Evolutionary conservation across 1,139 yeast species (phyloP), one percentile per base, ranked within the genome.

Genomic region (Yamadazyma spencermartinsiae): DNA sequence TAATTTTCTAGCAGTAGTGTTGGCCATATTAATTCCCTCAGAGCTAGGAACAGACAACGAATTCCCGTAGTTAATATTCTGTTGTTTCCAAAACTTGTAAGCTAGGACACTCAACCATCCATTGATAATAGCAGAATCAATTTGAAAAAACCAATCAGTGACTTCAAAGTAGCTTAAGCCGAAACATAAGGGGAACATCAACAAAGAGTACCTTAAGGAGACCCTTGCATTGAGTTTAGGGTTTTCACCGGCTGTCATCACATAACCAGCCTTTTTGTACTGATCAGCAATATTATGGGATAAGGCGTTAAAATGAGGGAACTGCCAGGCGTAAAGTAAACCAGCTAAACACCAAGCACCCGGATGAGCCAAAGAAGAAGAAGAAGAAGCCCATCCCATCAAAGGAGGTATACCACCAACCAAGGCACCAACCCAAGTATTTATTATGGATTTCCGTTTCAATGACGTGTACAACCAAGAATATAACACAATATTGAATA

Each of bases 311-410:
- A 92, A 92, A 61, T 92, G 99, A 3, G 99, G 99, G 60, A 92
- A 92, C 63, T 92, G 99, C 99, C 99, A 92, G 4, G 98, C 96
- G 58, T 86, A 92, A 30, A 92, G 68, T 39, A 94, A 66, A 0
- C 85, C 89, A 1, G 98, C 98, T 25, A 90, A 67, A 55, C 94
- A 82, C 98, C 98, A 92, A 3, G 95, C 95, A 6, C 94, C 97
- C 0, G 98, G 97, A 46, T 87, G 88, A 4, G 72, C 52, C 36
- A 92, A 65, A 1, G 95, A 79, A 2, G 87, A 80, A 2, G 87
- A 80, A 3, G 96, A 86, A 0, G 97, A 96, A 1, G 96, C 96
- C 98, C 98, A 92, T 2, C 99, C 99, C 99, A 92, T 92, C 38
- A 94, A 72, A 23, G 99, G 99, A 1, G 99, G 98, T 30, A 92